Conservation (phyloP, 2,329 filamentous ascomycete species). For the Ceratocystis cubensis region DNA sequence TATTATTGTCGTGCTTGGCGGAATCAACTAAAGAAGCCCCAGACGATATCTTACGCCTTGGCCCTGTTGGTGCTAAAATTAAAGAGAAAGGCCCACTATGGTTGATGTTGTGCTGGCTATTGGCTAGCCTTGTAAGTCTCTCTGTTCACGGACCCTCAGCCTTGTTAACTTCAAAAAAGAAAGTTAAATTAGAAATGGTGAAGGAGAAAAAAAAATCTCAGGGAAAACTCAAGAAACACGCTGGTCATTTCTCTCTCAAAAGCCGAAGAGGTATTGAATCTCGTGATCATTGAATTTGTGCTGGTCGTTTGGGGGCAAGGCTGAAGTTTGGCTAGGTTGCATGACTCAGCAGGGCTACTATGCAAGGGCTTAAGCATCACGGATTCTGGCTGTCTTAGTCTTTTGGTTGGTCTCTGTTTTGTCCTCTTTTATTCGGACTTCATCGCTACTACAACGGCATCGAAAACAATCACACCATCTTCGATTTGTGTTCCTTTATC, state of each 20-base stretch:
- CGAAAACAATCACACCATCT: background rate
- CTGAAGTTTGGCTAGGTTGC: background rate
- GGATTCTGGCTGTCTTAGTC: background rate
- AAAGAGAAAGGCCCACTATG: no score
- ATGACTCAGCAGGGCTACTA: constrained; percentile 7
- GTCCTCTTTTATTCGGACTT: background rate
- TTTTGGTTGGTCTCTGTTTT: background rate
- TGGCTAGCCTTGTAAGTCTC: no score
- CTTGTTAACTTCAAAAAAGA: background rate
- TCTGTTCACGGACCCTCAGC: no score
- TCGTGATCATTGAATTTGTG: background rate
- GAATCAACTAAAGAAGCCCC: no score
- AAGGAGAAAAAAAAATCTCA: background rate
- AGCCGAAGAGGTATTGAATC: background rate
- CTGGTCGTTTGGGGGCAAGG: background rate
- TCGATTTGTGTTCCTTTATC: background rate
- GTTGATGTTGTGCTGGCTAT: no score
- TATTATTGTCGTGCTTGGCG: no score
- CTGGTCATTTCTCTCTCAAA: background rate
- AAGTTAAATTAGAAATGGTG: background rate
- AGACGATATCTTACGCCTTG: no score
- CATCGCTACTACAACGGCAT: background rate
- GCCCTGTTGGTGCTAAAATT: no score
- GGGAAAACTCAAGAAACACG: background rate
- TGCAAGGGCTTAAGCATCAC: background rate